phyloP scores from a whole-genome alignment of 2,329 filamentous ascomycete species.

The Ceratocystis destructans region DNA sequence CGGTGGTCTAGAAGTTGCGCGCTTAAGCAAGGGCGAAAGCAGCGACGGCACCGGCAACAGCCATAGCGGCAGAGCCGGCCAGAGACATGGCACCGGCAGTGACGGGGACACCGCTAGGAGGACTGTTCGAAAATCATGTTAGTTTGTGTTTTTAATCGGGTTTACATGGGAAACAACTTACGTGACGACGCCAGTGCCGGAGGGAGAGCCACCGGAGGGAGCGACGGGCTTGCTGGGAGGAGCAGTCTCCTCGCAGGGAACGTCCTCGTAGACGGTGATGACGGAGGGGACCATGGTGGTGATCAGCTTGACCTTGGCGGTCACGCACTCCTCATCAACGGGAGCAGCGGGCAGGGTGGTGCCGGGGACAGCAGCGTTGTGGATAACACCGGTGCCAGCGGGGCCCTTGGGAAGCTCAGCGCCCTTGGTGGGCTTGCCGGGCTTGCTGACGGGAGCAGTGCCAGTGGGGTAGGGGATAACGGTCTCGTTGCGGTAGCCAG shows the following conservation, averaged over 20 bases:
- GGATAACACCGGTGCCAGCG: conserved; percentile 12
- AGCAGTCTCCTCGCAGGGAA: conserved; percentile 29
- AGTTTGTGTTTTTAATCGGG: not conserved
- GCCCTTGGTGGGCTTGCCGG: not conserved
- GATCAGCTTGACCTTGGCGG: conserved; percentile 36
- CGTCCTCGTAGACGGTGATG: conserved; percentile 31
- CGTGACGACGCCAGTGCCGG: conserved; percentile 30
- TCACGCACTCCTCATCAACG: conserved; percentile 23
- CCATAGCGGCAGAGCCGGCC: conserved; percentile 40
- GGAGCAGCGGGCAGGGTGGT: conserved; percentile 22
- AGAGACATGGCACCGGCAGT: conserved; percentile 41
- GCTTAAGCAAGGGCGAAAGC: conserved; percentile 43
- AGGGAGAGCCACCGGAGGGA: conserved; percentile 28
- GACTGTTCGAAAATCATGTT: conserved; percentile 21
- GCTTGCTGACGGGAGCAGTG: conserved; percentile 15
- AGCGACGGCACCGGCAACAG: conserved; percentile 40
- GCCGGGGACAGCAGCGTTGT: conserved; percentile 18
- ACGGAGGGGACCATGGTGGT: conserved; percentile 42
- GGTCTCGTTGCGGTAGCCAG: conserved; percentile 19
- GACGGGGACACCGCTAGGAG: conserved; percentile 27
- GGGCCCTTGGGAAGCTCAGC: conserved; percentile 17
- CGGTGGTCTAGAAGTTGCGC: conserved; percentile 18
- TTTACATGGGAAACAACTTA: conserved; percentile 20
- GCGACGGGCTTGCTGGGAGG: conserved; percentile 24
- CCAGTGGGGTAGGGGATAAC: conserved; percentile 16